Evolutionary conservation across 164 flowering plant genomes (phyloP).

Genomic region (Dillenia turbinata): DNA sequence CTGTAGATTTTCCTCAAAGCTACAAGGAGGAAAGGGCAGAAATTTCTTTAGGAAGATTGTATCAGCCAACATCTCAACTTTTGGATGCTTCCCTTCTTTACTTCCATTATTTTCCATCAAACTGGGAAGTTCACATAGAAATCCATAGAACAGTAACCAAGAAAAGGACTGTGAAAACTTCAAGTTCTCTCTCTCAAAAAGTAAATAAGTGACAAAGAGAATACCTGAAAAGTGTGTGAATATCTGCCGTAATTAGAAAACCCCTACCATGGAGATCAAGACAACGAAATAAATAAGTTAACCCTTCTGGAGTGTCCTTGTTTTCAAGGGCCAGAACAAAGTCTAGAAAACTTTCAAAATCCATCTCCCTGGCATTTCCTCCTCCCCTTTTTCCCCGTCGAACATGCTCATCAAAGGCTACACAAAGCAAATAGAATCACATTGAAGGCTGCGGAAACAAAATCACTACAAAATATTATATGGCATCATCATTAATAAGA

Average conservation of each 20-base stretch:
- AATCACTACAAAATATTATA: too few species aligned
- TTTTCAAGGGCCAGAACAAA: slow-evolving; percentile 94
- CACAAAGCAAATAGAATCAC: not conserved
- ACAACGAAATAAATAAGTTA: slow-evolving; percentile 87
- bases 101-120: slow-evolving; percentile 41
- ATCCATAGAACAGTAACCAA: not conserved
- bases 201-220: not conserved
- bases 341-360: slow-evolving; percentile 91
- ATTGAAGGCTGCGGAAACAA: too few species aligned
- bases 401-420: slow-evolving; percentile 96
- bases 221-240: slow-evolving; percentile 95
- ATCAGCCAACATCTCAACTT: slow-evolving; percentile 60
- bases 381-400: slow-evolving; percentile 83
- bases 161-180: too few species aligned
- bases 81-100: slow-evolving; percentile 54
- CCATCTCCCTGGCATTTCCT: slow-evolving; percentile 88
- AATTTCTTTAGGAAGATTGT: slow-evolving; percentile 59
- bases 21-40: slow-evolving; percentile 67
- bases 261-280: slow-evolving; percentile 94
- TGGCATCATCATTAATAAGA: too few species aligned
- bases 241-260: slow-evolving; percentile 88
- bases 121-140: not conserved
- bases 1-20: slow-evolving; percentile 45
- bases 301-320: slow-evolving; percentile 92
- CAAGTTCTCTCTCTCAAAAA: too few species aligned